phyloP scores from a whole-genome alignment of 305 asterid genomes.

The Fraxinus xanthoxyloides region DNA sequence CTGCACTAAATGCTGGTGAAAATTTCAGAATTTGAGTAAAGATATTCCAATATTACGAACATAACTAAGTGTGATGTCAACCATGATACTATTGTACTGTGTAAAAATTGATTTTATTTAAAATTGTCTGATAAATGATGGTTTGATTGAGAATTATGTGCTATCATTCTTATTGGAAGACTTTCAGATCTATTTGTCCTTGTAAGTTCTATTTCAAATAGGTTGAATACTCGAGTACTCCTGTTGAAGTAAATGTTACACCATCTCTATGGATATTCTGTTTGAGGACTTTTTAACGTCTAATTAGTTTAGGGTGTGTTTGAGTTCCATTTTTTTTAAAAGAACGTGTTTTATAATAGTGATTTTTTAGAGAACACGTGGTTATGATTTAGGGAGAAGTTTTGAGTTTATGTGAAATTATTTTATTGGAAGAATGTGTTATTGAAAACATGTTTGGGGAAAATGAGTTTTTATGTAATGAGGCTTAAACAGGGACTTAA shows the following conservation, averaged over 20 bases:
- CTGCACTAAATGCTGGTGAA: background rate
- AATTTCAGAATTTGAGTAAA: background rate
- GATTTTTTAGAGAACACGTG: background rate
- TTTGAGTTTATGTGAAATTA: background rate
- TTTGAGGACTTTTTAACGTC: background rate
- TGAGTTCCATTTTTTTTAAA: background rate
- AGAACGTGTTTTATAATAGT: background rate
- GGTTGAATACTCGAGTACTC: background rate
- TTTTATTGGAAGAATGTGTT: background rate
- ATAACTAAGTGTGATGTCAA: background rate
- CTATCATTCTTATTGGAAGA: background rate
- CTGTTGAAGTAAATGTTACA: background rate
- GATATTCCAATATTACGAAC: background rate
- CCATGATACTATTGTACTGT: background rate
- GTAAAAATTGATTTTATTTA: background rate
- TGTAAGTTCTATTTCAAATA: background rate
- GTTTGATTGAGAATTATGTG: background rate
- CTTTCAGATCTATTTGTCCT: background rate
- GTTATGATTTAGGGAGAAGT: background rate
- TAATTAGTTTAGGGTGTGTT: background rate
- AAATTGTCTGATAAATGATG: background rate
- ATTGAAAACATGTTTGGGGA: background rate
- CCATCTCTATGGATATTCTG: background rate
- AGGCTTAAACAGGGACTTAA: background rate
- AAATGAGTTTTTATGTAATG: background rate